phyloP scores from a whole-genome alignment of 345 rosid species.

The Hibiscus mutabilis region DNA sequence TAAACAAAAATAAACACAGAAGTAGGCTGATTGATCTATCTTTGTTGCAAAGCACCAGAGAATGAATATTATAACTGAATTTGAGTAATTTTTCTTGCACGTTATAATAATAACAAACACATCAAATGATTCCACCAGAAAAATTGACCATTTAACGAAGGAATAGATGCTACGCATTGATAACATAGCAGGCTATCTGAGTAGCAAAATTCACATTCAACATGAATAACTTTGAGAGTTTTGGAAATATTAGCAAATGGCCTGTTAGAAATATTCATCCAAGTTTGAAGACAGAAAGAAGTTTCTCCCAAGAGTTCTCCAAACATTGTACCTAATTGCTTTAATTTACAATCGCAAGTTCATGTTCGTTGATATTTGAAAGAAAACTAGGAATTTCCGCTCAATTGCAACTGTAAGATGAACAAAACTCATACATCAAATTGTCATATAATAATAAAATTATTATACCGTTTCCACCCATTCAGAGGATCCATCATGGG shows the following conservation, averaged over 20 bases:
- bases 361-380: background rate
- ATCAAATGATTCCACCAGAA: background rate
- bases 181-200: background rate
- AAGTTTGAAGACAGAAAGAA: background rate
- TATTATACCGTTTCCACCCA: slow-evolving; percentile 87
- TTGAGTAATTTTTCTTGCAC: background rate
- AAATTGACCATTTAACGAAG: background rate
- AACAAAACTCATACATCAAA: slow-evolving; percentile 14
- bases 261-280: background rate
- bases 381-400: background rate
- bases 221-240: background rate
- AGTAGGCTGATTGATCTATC: background rate
- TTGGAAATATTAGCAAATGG: background rate
- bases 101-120: background rate
- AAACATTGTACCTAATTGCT: background rate
- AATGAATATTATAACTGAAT: background rate
- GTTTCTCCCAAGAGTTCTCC: slow-evolving; percentile 3
- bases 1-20: background rate
- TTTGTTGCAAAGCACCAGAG: slow-evolving; percentile 1
- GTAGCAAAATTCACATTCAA: background rate
- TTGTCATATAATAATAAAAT: slow-evolving; percentile 7
- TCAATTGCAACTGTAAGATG: slow-evolving; percentile 5
- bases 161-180: background rate
- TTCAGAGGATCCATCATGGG: slow-evolving; percentile 71
- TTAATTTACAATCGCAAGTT: background rate